Percentiles rank a stretch among this genome's conserved stretches.
phyloP scores from a whole-genome alignment of 2,329 filamentous ascomycete species.

The Chalaropsis thielavioides region DNA sequence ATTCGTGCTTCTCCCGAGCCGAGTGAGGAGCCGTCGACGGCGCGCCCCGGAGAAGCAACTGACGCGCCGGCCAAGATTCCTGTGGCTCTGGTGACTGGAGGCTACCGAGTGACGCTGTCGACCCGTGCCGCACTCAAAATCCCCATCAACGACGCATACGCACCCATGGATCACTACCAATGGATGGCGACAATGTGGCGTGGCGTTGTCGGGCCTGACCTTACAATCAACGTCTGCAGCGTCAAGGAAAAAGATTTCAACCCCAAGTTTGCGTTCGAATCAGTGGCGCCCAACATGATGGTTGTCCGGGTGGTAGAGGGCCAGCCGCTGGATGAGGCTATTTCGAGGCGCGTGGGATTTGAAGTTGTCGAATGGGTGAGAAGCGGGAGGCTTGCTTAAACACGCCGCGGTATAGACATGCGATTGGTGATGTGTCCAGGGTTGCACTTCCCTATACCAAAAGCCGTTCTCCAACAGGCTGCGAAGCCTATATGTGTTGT shows the following conservation, averaged over 20 bases:
- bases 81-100: constrained; percentile 59
- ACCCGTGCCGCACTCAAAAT: constrained; percentile 61
- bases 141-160: constrained; percentile 63
- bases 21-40: background rate
- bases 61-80: background rate
- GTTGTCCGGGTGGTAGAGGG: constrained; percentile 35
- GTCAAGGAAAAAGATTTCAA: constrained; percentile 26
- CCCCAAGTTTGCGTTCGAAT: constrained; percentile 31
- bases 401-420: background rate
- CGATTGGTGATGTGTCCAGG: background rate
- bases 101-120: constrained; percentile 66
- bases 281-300: constrained; percentile 26
- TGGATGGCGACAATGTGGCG: constrained; percentile 95
- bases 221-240: constrained; percentile 52
- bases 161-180: constrained; percentile 84
- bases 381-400: constrained; percentile 27
- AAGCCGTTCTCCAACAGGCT: background rate
- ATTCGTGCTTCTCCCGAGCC: background rate
- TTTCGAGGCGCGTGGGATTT: constrained; percentile 63
- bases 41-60: background rate
- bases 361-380: constrained; percentile 74
- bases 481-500: background rate
- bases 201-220: constrained; percentile 66
- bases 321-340: constrained; percentile 47
- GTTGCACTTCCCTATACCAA: background rate